Evolutionary conservation across 1,139 yeast species (phyloP).

Genomic region (Debaryomyces robertsiae): DNA sequence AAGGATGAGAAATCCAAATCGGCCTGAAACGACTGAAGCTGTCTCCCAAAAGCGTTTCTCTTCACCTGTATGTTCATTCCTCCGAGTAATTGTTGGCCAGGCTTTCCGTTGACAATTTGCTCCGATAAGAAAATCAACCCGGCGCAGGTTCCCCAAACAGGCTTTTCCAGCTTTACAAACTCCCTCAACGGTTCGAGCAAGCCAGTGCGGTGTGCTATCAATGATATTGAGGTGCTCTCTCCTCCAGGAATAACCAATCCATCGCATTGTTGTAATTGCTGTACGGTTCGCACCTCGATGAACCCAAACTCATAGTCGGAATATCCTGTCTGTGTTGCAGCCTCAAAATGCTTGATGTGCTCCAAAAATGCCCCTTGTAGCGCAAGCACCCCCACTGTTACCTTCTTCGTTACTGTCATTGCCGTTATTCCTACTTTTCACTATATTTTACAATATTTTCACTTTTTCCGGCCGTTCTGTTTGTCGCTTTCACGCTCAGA

Average conservation of each 20-base stretch:
- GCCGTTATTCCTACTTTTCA: too few relatives aligned
- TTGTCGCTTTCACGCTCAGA: neutral
- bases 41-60: conserved; percentile 82
- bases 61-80: conserved; percentile 66
- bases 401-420: conserved; percentile 19
- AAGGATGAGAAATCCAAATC: conserved; percentile 52
- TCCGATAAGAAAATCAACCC: conserved; percentile 72
- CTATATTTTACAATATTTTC: too few relatives aligned
- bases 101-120: conserved; percentile 55
- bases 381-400: conserved; percentile 68
- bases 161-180: conserved; percentile 53
- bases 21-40: conserved; percentile 64
- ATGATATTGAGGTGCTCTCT: conserved; percentile 76
- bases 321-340: conserved; percentile 34
- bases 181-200: conserved; percentile 56
- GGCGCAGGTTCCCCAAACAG: conserved; percentile 89
- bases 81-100: conserved; percentile 63
- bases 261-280: conserved; percentile 52
- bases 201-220: conserved; percentile 68
- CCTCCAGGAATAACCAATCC: conserved; percentile 81
- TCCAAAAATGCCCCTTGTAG: conserved; percentile 82
- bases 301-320: conserved; percentile 27
- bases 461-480: neutral
- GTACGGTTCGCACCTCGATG: conserved; percentile 55
- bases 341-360: conserved; percentile 58